phyloP scores from a whole-genome alignment of 495 filamentous ascomycete species.

The Neurospora discreta region DNA sequence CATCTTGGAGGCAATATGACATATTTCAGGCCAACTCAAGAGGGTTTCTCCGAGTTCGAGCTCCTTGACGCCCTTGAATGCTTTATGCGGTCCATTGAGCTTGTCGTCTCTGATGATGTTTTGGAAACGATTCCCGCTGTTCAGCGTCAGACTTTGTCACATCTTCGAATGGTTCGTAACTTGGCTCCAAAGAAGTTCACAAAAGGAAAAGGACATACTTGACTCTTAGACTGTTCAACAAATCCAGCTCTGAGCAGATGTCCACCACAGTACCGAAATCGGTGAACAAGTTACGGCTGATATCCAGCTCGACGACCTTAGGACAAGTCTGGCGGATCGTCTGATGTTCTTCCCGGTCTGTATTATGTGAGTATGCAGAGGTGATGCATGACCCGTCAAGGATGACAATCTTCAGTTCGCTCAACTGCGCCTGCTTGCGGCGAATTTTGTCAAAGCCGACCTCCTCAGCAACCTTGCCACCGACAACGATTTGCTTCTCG shows the following conservation, averaged over 20 bases:
- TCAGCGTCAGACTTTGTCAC: neutral
- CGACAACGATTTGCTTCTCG: conserved; percentile 51
- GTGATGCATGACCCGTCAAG: conserved; percentile 63
- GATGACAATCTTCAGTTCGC: conserved; percentile 68
- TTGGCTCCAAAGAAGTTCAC: neutral
- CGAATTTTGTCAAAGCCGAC: conserved; percentile 92
- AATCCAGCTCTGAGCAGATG: conserved; percentile 56
- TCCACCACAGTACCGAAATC: conserved; percentile 49
- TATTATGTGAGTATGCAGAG: conserved; percentile 26
- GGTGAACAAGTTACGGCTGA: conserved; percentile 75
- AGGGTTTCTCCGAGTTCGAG: conserved; percentile 66
- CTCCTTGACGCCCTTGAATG: conserved; percentile 49
- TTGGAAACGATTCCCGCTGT: conserved; percentile 68
- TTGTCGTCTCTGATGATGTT: conserved; percentile 23
- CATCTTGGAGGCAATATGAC: conserved; percentile 40
- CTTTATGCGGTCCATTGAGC: conserved; percentile 19
- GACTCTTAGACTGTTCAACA: conserved; percentile 53
- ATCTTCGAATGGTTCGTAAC: neutral
- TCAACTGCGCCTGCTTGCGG: conserved; percentile 61
- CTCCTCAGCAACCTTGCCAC: conserved; percentile 81
- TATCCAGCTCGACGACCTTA: conserved; percentile 69
- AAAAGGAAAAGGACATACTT: conserved; percentile 43
- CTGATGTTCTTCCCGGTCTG: conserved; percentile 11
- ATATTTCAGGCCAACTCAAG: conserved; percentile 60
- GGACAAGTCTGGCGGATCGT: conserved; percentile 41